A percentile compares a stretch with the other conserved stretches of the same genome.
Evolutionary conservation across 208 protist species (phyloP).

Genomic region (Novymonas esmeraldas): DNA sequence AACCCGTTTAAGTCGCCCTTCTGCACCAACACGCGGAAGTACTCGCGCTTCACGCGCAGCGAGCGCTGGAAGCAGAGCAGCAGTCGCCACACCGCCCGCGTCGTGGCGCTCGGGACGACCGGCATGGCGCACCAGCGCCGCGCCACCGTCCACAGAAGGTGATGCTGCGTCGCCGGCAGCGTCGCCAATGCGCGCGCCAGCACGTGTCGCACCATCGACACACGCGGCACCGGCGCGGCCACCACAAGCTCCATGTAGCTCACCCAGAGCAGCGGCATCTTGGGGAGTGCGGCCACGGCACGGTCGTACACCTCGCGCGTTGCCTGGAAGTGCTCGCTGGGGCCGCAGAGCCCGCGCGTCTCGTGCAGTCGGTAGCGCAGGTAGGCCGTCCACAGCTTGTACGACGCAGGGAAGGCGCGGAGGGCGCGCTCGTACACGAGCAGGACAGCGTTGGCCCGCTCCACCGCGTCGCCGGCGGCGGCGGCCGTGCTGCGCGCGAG

Average conservation of each 20-base stretch:
- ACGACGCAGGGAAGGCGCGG: slow-evolving; percentile 70
- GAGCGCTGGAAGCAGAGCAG: slow-evolving; percentile 66
- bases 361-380: slow-evolving; percentile 58
- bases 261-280: slow-evolving; percentile 80
- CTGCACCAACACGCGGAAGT: slow-evolving; percentile 62
- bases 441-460: slow-evolving; percentile 65
- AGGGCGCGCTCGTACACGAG: slow-evolving; percentile 78
- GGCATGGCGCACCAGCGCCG: slow-evolving; percentile 49
- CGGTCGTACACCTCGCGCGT: slow-evolving; percentile 76
- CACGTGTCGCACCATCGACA: slow-evolving; percentile 70
- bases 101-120: slow-evolving; percentile 53
- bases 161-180: slow-evolving; percentile 80
- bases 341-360: slow-evolving; percentile 42
- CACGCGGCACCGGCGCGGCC: slow-evolving; percentile 38
- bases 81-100: slow-evolving; percentile 57
- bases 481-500: slow-evolving; percentile 35
- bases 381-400: slow-evolving; percentile 85
- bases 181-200: slow-evolving; percentile 48
- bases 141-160: slow-evolving; percentile 67
- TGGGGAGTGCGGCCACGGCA: slow-evolving; percentile 65
- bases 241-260: slow-evolving; percentile 76
- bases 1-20: slow-evolving; percentile 51
- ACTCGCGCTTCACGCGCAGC: slow-evolving; percentile 49
- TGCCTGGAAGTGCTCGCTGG: slow-evolving; percentile 71
- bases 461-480: slow-evolving; percentile 25